Evolutionary conservation across 2,329 filamentous ascomycete genomes (phyloP).

Genomic region (Colletotrichum sidae): DNA sequence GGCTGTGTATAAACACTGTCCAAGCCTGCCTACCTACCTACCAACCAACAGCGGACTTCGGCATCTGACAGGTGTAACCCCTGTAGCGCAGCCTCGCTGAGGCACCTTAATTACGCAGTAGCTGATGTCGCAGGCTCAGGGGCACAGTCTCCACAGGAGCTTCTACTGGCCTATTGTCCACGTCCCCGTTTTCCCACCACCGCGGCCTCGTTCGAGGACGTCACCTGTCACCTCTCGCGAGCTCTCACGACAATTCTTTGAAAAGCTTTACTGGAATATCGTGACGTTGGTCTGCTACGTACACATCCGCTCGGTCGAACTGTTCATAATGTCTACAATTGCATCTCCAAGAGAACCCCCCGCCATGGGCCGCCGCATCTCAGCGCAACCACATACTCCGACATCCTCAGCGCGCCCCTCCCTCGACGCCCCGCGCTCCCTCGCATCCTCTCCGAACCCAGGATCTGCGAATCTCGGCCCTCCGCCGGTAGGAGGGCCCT

Average conservation of each 20-base stretch:
- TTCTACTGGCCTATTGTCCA: slow-evolving; percentile 24
- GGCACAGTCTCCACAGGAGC: slow-evolving; percentile 29
- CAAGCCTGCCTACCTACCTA: too few species aligned
- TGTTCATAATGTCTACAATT: slow-evolving; percentile 69
- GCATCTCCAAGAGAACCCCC: slow-evolving; percentile 71
- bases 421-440: slow-evolving; percentile 73
- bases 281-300: too few species aligned
- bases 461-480: slow-evolving; percentile 43
- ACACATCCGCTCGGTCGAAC: too few species aligned
- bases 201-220: slow-evolving; percentile 8
- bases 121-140: slow-evolving; percentile 18
- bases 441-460: slow-evolving; percentile 65
- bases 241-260: neutral
- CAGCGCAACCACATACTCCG: slow-evolving; percentile 67
- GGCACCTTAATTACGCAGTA: neutral
- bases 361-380: slow-evolving; percentile 69
- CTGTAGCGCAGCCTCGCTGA: slow-evolving; percentile 26
- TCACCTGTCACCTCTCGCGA: slow-evolving; percentile 1
- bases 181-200: slow-evolving; percentile 14
- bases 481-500: slow-evolving; percentile 45
- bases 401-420: slow-evolving; percentile 82
- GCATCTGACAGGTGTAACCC: too few species aligned
- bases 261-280: too few species aligned
- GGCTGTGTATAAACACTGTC: too few species aligned
- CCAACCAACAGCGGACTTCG: too few species aligned